Conservation (phyloP, 352 stramenopile genomes). For the Pythium phragmiticola region DNA sequence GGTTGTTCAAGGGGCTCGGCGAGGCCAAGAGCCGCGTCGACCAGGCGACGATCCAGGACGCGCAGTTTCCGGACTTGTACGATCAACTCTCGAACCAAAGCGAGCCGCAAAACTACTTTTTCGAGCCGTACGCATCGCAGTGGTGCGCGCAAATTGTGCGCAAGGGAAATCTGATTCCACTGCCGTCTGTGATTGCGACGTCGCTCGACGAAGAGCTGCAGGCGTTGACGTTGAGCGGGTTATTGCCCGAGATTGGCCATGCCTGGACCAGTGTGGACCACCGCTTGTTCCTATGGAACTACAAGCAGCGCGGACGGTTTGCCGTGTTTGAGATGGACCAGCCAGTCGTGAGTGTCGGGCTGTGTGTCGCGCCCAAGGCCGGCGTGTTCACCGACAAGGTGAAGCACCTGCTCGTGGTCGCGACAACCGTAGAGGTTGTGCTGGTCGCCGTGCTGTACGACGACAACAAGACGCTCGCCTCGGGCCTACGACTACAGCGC, state of each 20-base stretch:
- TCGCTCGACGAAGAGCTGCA: constrained; percentile 69
- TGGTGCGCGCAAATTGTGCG: constrained; percentile 80
- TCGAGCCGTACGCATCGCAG: constrained; percentile 81
- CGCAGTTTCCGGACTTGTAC: constrained; percentile 72
- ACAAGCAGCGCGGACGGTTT: constrained; percentile 76
- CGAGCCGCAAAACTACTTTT: constrained; percentile 89
- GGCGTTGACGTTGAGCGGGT: constrained; percentile 86
- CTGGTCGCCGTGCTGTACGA: constrained; percentile 89
- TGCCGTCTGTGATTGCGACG: constrained; percentile 66
- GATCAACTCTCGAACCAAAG: constrained; percentile 79
- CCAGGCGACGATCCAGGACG: constrained; percentile 67
- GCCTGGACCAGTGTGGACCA: constrained; percentile 96
- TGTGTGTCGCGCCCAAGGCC: constrained; percentile 79
- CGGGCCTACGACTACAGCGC: constrained; percentile 43
- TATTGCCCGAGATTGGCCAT: constrained; percentile 89
- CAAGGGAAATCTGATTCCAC: constrained; percentile 66
- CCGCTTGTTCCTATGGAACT: constrained; percentile 95
- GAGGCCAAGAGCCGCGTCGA: constrained; percentile 78
- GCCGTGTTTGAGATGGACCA: constrained; percentile 91
- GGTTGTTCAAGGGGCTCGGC: constrained; percentile 61
- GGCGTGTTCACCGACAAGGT: constrained; percentile 94
- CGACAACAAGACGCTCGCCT: constrained; percentile 40
- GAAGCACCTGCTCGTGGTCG: constrained; percentile 93
- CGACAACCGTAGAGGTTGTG: constrained; percentile 94
- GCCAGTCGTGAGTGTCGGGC: constrained; percentile 90